A percentile compares a stretch with the other conserved stretches of the same genome.
phyloP scores from a whole-genome alignment of 2,329 filamentous ascomycete species.

The Penicillium sp. region DNA sequence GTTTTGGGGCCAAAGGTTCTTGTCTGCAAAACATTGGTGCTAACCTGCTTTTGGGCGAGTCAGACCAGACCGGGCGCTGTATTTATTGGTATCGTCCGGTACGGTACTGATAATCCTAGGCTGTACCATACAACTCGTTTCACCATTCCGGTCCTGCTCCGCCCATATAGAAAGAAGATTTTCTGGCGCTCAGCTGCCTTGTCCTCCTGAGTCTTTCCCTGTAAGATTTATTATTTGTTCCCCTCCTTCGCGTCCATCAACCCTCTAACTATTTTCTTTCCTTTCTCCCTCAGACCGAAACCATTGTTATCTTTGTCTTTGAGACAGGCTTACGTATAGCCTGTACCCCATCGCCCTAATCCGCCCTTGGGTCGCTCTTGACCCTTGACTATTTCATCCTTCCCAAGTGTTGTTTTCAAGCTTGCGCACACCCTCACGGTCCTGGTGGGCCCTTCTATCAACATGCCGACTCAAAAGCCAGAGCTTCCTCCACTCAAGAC shows the following conservation, averaged over 20 bases:
- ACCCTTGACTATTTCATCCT: background rate
- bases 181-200: constrained; percentile 5
- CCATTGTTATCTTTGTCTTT: background rate
- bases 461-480: constrained; percentile 9
- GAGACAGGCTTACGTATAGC: background rate
- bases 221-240: constrained; percentile 11
- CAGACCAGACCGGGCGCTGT: constrained; percentile 5
- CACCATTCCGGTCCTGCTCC: constrained; percentile 5
- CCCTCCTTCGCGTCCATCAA: constrained; percentile 3
- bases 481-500: constrained; percentile 8
- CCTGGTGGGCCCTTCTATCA: background rate
- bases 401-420: background rate
- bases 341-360: background rate
- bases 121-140: constrained; percentile 10
- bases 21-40: background rate
- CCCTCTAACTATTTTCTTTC: background rate
- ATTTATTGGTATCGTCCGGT: constrained; percentile 11
- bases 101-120: constrained; percentile 10
- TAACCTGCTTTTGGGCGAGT: background rate
- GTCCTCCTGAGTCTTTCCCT: constrained; percentile 6
- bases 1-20: background rate
- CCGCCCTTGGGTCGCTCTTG: background rate
- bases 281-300: background rate
- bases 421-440: background rate
- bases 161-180: constrained; percentile 17